phyloP scores from a whole-genome alignment of 768 basidiomycete genomes.

The Boletus patriciae region DNA sequence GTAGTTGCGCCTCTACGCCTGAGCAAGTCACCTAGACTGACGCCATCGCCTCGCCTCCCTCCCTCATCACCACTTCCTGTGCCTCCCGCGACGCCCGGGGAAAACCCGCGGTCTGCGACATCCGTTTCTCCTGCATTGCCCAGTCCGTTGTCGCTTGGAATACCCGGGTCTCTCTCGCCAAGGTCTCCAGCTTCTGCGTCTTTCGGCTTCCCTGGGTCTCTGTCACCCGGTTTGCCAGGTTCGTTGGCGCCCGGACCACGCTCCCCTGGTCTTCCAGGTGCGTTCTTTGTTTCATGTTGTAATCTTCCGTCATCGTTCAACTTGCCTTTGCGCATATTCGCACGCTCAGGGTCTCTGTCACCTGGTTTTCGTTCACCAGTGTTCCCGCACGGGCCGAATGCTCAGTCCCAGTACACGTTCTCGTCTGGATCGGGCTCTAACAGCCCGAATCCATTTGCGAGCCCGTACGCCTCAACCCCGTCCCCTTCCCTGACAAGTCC shows the following conservation, averaged over 20 bases:
- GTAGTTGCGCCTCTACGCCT: constrained; percentile 27
- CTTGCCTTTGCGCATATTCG: background rate
- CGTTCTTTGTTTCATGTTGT: constrained; percentile 12
- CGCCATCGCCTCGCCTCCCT: constrained; percentile 17
- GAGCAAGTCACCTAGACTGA: constrained; percentile 25
- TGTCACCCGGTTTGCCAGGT: constrained; percentile 20
- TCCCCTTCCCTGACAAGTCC: constrained; percentile 1
- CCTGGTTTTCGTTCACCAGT: constrained; percentile 25
- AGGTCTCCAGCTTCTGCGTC: constrained; percentile 2
- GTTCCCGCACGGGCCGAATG: constrained; percentile 1
- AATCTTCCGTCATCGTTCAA: constrained; percentile 7
- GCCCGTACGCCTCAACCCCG: constrained; percentile 4
- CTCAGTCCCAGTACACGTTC: constrained; percentile 22
- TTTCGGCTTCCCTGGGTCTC: constrained; percentile 13
- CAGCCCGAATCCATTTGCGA: constrained; percentile 5
- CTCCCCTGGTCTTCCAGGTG: constrained; percentile 27
- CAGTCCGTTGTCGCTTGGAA: constrained; percentile 13
- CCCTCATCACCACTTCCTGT: constrained; percentile 18
- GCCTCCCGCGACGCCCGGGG: background rate
- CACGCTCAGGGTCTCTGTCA: constrained; percentile 16
- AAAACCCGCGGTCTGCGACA: constrained; percentile 1
- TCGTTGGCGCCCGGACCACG: constrained; percentile 21
- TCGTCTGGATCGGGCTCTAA: constrained; percentile 11
- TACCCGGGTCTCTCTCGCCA: constrained; percentile 9
- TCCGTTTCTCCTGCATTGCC: constrained; percentile 13